Evolutionary conservation across 495 filamentous ascomycete species (phyloP), one percentile per base, ranked within the genome.

Genomic region (Daldinia bambusicola): DNA sequence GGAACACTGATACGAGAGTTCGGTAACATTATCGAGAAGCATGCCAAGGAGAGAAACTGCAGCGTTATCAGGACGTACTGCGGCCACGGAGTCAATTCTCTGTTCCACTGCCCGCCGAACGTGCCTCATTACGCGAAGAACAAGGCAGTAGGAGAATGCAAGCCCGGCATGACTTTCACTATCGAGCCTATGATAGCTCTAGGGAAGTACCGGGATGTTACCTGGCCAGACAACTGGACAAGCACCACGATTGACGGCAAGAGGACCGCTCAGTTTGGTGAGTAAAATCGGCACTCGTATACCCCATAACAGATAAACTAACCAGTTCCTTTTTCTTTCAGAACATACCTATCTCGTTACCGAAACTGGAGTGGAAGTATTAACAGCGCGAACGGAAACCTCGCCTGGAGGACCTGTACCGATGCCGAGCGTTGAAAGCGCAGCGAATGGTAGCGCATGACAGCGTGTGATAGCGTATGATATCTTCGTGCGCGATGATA

Each of bases 261-360:
- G 77, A 82, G 86, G 78, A 95, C 92, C 18, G 93, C 93, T 0
- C 93, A 97, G 78, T 97, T 97, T 75, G 89, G 84, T 87, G 76
- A 78, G 82, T 74, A 26, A 26, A 48, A 41, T 36, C 55, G 6
- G 22, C 45, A 18, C 31, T n/a, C 18, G 30, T 6, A 32, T 50
- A 14, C 1, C 2, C 12, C 5, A n/a, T 40, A 36, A 22, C 32
- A 32, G 12, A 34, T 26, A 14, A 41, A 36, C 58, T 76, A 62
- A 75, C 59, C 34, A 36, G 7, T 36, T 8, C 20, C 13, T 6
- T 34, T 3, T 26, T 3, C 26, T 26, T 41, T 20, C 64, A 91
- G 94, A 99, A 76, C 95, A 99, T 78, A 99, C 95, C 0, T 85
- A 97, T 38, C 80, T 99, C 2, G 95, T 98, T 1, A 99, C 95